Conservation (phyloP, 371 early-diverging fungal species). For the Mucor indicus region DNA sequence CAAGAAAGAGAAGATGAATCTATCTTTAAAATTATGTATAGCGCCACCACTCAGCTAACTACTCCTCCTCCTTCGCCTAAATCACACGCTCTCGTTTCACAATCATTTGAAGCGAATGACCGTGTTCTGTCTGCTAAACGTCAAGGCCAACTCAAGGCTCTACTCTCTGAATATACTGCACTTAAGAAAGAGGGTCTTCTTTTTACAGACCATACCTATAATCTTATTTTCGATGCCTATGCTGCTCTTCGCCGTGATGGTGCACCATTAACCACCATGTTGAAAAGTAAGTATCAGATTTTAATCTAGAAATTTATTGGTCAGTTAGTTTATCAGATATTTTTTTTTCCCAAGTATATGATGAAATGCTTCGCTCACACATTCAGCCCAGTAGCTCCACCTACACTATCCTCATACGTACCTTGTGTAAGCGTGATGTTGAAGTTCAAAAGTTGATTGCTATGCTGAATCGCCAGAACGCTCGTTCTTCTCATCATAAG, state of each 20-base stretch:
- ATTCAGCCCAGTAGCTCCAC: conserved; percentile 39
- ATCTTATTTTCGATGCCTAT: conserved; percentile 41
- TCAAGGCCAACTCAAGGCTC: conserved; percentile 29
- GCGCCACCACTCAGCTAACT: conserved; percentile 9
- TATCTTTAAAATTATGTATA: conserved; percentile 12
- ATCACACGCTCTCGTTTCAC: conserved; percentile 2
- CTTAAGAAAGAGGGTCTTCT: conserved; percentile 32
- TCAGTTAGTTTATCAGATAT: neutral
- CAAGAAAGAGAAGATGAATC: conserved; percentile 2
- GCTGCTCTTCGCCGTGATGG: conserved; percentile 33
- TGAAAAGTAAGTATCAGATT: conserved; percentile 26
- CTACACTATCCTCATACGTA: conserved; percentile 37
- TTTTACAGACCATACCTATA: conserved; percentile 35
- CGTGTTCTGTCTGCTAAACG: conserved; percentile 30
- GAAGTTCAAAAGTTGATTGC: conserved; percentile 48
- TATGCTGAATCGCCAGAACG: conserved; percentile 39
- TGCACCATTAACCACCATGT: conserved; percentile 27
- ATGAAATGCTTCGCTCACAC: conserved; percentile 40
- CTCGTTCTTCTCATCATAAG: conserved; percentile 19
- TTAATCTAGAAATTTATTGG: neutral
- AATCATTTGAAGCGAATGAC: conserved; percentile 22
- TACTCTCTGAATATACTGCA: conserved; percentile 30
- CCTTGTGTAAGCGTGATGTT: conserved; percentile 45
- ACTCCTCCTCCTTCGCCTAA: conserved; percentile 34
- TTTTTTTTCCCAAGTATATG: conserved; percentile 26